Conservation (phyloP, 768 basidiomycete genomes). For the Tricholoma flavovirens region DNA sequence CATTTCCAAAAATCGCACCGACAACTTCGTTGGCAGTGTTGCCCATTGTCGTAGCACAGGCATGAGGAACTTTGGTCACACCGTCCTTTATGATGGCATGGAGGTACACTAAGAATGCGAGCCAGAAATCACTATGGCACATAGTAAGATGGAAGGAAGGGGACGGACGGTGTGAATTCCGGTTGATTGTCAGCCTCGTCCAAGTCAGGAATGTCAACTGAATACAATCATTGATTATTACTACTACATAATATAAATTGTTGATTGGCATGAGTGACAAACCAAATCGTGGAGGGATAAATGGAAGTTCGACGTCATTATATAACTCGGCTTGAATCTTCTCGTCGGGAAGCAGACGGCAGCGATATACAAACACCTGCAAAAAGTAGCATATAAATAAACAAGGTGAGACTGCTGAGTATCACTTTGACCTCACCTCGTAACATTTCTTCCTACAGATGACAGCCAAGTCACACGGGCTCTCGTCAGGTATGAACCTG, state of each 20-base stretch:
- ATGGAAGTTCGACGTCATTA: not conserved
- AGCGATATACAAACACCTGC: conserved; percentile 21
- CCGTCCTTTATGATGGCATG: conserved; percentile 44
- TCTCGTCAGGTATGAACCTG: conserved; percentile 37
- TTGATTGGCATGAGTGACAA: too few relatives aligned
- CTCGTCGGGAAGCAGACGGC: conserved; percentile 13
- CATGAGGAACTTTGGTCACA: conserved; percentile 37
- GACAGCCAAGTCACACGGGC: conserved; percentile 44
- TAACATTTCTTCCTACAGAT: conserved; percentile 44
- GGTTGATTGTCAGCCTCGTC: not conserved
- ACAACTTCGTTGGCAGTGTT: conserved; percentile 44
- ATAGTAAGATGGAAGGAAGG: not conserved
- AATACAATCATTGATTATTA: not conserved
- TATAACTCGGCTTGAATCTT: not conserved
- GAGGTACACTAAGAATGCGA: conserved; percentile 20
- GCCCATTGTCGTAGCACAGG: conserved; percentile 29
- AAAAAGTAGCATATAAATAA: conserved; percentile 3
- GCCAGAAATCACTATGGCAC: not conserved
- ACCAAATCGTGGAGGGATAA: conserved; percentile 7
- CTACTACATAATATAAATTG: too few relatives aligned
- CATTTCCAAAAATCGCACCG: conserved; percentile 29
- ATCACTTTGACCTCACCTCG: conserved; percentile 28
- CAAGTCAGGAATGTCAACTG: conserved; percentile 2
- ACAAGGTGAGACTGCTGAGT: conserved; percentile 14
- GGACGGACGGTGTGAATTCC: conserved; percentile 8